Evolutionary conservation across 2,329 filamentous ascomycete species (phyloP), one percentile per base, ranked within the genome.

Genomic region (Penicillium paneum): DNA sequence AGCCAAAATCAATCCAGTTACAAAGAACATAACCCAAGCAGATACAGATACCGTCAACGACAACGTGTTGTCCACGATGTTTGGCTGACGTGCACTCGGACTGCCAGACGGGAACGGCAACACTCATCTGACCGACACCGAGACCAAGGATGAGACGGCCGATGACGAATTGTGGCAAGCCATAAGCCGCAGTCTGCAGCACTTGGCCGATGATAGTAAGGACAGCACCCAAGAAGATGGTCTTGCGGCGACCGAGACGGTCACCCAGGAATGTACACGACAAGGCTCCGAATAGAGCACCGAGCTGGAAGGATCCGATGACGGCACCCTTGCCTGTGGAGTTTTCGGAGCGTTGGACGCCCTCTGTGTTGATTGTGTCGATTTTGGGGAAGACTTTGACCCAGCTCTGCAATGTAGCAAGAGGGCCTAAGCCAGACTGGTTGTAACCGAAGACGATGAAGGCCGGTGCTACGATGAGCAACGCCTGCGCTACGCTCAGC

Each of bases 91-190:
- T 75, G 24, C 74, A 79, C 64, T 80, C 77, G 0, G 73, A 75
- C 51, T 80, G 78, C 76, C 77, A 80, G 5, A 75, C 78, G 1
- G 78, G 78, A 2, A 80, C 76, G 1, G 77, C 78, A 2, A 74
- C 75, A 5, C 76, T 78, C 46, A 77, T 76, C 56, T 79, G 66
- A 15, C 78, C 74, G 46, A 79, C 78, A 8, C 79, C 80, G 44
- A 79, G 62, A 26, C 79, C 79, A 12, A 78, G 76, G n/a, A 81
- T 69, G 17, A 81, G 52, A 49, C 79, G 74, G 7, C 76, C 78
- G 28, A 78, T 71, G 43, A 81, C 75, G 48, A 82, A 73, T 53
- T 81, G 78, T 1, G 72, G 61, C n/a, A 79, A 67, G 3, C 58
- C 50, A 59, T 75, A 80, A 6, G 78, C 69, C 7, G 77, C 68